Conservation (phyloP, 176 grass and related monocot genomes). For the Miscanthus lutarioriparius region DNA sequence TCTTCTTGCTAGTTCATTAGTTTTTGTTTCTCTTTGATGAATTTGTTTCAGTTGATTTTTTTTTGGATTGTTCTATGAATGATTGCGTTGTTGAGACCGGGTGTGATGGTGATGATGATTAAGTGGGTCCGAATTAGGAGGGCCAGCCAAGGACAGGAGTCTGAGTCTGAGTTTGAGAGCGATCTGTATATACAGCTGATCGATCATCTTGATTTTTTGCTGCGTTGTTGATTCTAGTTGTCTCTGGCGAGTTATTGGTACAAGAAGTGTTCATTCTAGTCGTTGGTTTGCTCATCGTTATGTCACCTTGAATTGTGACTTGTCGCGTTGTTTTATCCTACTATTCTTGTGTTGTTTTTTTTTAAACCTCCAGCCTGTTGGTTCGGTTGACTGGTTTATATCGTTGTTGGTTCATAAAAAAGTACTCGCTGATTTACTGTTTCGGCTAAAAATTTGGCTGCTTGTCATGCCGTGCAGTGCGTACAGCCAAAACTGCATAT, state of each 20-base stretch:
- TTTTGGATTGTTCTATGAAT: constrained; percentile 48
- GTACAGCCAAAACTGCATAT: not conserved
- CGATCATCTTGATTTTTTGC: not conserved
- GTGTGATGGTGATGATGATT: constrained; percentile 42
- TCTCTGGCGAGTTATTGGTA: not conserved
- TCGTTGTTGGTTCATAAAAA: too few relatives aligned
- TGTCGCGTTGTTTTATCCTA: not conserved
- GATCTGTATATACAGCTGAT: too few relatives aligned
- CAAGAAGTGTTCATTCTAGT: not conserved
- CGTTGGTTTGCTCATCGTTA: not conserved
- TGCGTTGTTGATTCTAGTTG: not conserved
- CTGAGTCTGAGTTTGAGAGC: not conserved
- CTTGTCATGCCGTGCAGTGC: not conserved
- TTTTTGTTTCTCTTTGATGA: constrained; percentile 24
- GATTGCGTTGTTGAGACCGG: constrained; percentile 49
- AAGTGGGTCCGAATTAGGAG: constrained; percentile 44
- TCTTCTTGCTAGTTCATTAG: constrained; percentile 47
- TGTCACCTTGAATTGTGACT: not conserved
- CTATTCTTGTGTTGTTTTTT: too few relatives aligned
- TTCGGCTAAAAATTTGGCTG: too few relatives aligned
- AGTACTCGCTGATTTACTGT: too few relatives aligned
- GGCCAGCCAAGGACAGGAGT: constrained; percentile 22
- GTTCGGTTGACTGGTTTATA: too few relatives aligned
- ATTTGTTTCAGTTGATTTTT: constrained; percentile 8
- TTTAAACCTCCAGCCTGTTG: too few relatives aligned